Evolutionary conservation across 352 stramenopile species (phyloP), one percentile per base, ranked within the genome.

Genomic region (Peronosclerospora sorghi): DNA sequence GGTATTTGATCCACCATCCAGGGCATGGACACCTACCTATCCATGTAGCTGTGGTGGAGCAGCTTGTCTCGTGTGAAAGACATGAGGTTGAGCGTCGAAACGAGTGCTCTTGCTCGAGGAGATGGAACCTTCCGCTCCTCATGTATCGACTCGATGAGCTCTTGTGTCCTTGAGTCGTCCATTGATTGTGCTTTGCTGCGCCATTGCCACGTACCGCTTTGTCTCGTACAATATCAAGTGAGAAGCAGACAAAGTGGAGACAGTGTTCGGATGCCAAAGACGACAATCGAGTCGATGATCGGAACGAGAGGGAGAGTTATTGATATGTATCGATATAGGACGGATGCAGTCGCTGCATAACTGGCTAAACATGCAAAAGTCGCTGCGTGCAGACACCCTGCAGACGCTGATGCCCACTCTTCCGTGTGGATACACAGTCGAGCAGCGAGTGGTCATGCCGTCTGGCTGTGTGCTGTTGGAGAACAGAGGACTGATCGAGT

Each of bases 351-450:
- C 46, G 29, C 29, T 51, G 52, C 52, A 51, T 50, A 48, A 20
- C 41, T 70, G 39, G 37, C 38, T 49, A 90, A 91, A 91, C 78
- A 91, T 91, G 78, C 78, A 77, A 88, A 87, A 91, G 78, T 80
- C 78, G 78, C 78, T 91, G 78, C 64, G 78, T 91, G 78, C 78
- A 91, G 78, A 63, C 78, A 80, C 69, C 72, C 67, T 78, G 67
- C 50, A 32, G 60, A 59, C 10, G 52, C 58, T 58, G 52, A 47
- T 50, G 37, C 3, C 30, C 48, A 41, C 67, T 30, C 51, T 18
- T 29, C 26, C 21, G 54, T 41, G 42, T 54, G 32, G n/a, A 49
- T 50, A 44, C n/a, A n/a, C 41, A 14, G 60, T 36, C 24, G 55
- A 54, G 51, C 48, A 60, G 62, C 46, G 51, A 70, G 77, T 72